Percentiles rank a stretch among this genome's conserved stretches.
Evolutionary conservation across 2,329 filamentous ascomycete genomes (phyloP).

Genomic region (Trichoderma afroharzianum): DNA sequence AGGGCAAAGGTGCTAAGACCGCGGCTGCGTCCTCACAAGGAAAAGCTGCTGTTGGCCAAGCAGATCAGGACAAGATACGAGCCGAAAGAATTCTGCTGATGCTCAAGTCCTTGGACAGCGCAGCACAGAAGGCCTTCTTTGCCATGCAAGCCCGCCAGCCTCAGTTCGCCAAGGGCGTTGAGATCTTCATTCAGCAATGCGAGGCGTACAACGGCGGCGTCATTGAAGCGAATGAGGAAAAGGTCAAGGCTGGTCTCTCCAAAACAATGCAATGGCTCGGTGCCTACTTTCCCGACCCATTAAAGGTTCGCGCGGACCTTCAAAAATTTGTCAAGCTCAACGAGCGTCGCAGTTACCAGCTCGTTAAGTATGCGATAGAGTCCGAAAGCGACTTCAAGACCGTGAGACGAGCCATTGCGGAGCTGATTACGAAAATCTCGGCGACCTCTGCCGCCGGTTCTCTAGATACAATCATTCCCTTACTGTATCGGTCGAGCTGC

Average conservation of each 20-base stretch:
- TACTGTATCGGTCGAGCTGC: constrained; percentile 79
- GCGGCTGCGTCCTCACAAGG: constrained; percentile 53
- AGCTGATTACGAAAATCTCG: constrained; percentile 78
- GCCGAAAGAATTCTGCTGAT: constrained; percentile 81
- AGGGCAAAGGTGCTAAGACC: constrained; percentile 58
- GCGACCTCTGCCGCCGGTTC: constrained; percentile 60
- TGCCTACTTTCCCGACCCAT: constrained; percentile 70
- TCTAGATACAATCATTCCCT: constrained; percentile 73
- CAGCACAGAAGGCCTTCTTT: constrained; percentile 84
- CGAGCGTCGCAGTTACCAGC: constrained; percentile 83
- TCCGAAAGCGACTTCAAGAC: constrained; percentile 89
- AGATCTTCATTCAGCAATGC: constrained; percentile 76
- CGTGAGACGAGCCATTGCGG: constrained; percentile 84
- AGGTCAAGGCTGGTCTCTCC: constrained; percentile 66
- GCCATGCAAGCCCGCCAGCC: constrained; percentile 77
- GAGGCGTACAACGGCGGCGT: constrained; percentile 88
- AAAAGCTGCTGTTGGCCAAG: constrained; percentile 42
- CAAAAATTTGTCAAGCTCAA: constrained; percentile 89
- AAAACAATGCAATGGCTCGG: constrained; percentile 70
- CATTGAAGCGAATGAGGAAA: constrained; percentile 66
- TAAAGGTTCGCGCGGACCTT: constrained; percentile 70
- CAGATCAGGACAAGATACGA: constrained; percentile 71
- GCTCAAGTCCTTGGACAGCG: constrained; percentile 70
- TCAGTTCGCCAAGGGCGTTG: constrained; percentile 68
- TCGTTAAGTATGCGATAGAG: constrained; percentile 80